These are phyloP conservation scores for Mycocentrospora acerina DNA, from an alignment of 2,329 filamentous ascomycete genomes.

Conservation along the genomic window DNA sequence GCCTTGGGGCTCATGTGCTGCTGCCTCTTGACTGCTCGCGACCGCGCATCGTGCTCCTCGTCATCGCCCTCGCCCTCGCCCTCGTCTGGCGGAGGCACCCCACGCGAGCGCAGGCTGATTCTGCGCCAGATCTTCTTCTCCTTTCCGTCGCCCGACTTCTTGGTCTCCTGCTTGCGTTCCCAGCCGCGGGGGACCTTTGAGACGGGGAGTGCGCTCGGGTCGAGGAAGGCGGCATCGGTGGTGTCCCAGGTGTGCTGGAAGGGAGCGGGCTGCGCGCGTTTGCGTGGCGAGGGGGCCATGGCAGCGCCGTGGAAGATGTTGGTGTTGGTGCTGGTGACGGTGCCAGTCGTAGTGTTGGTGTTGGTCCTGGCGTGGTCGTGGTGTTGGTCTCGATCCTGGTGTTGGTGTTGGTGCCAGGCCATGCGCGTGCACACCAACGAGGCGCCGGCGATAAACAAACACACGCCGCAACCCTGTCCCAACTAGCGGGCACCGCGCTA, in stretches of 20 bases:
- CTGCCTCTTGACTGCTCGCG: conserved; percentile 49
- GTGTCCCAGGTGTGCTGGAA: conserved; percentile 46
- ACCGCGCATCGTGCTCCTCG: conserved; percentile 34
- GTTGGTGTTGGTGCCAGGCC: too few species aligned
- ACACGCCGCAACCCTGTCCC: too few species aligned
- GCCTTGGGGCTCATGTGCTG: conserved; percentile 39
- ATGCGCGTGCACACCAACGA: too few species aligned
- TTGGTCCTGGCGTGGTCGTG: background rate
- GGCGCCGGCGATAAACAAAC: too few species aligned
- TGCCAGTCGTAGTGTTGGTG: background rate
- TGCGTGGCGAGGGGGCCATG: conserved; percentile 36
- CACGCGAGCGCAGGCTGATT: conserved; percentile 35
- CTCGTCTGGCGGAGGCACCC: conserved; percentile 14
- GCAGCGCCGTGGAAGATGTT: conserved; percentile 9
- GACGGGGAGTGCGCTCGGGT: conserved; percentile 44
- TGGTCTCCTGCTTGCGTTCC: conserved; percentile 50
- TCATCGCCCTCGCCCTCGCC: conserved; percentile 18
- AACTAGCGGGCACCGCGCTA: too few species aligned
- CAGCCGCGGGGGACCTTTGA: conserved; percentile 49
- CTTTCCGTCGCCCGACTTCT: conserved; percentile 37
- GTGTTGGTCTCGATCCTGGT: too few species aligned
- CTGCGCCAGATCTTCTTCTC: conserved; percentile 53
- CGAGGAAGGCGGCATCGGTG: conserved; percentile 44
- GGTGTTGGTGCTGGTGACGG: conserved; percentile 2
- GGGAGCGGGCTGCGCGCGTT: conserved; percentile 21